Conservation (phyloP, 176 grass and related monocot genomes). For the Eragrostis nindensis region DNA sequence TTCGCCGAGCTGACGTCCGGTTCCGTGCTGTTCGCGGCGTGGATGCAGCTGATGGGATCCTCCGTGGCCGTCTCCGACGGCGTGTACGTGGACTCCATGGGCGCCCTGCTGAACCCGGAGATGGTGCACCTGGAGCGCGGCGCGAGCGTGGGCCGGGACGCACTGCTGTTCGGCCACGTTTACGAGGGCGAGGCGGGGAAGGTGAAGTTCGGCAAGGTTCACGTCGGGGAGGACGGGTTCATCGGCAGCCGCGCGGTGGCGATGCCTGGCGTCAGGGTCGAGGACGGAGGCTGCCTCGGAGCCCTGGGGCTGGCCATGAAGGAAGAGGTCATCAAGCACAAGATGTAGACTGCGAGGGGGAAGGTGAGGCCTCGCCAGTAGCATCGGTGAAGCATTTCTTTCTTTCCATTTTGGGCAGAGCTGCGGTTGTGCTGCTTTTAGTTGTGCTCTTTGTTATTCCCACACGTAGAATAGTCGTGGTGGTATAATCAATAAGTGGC, state of each 20-base stretch:
- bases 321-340: conserved; percentile 64
- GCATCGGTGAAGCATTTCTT: background rate
- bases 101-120: conserved; percentile 71
- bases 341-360: background rate
- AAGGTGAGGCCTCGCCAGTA: background rate
- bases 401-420: conserved; percentile 6
- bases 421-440: background rate
- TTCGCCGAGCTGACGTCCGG: conserved; percentile 62
- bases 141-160: conserved; percentile 56
- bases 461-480: conserved; percentile 11
- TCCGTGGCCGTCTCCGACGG: conserved; percentile 31
- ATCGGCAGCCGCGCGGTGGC: conserved; percentile 60
- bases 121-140: conserved; percentile 67
- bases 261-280: conserved; percentile 68
- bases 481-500: conserved; percentile 33
- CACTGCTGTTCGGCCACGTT: conserved; percentile 70
- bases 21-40: conserved; percentile 48
- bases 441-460: background rate
- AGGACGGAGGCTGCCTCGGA: conserved; percentile 53
- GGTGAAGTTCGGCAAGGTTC: conserved; percentile 64
- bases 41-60: conserved; percentile 65
- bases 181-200: conserved; percentile 71
- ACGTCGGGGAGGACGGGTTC: conserved; percentile 56
- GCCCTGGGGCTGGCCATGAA: conserved; percentile 71
- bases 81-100: conserved; percentile 71